These are phyloP conservation scores for Neoboletus magnificus DNA, from an alignment of 768 basidiomycete genomes.

Conservation along the genomic window DNA sequence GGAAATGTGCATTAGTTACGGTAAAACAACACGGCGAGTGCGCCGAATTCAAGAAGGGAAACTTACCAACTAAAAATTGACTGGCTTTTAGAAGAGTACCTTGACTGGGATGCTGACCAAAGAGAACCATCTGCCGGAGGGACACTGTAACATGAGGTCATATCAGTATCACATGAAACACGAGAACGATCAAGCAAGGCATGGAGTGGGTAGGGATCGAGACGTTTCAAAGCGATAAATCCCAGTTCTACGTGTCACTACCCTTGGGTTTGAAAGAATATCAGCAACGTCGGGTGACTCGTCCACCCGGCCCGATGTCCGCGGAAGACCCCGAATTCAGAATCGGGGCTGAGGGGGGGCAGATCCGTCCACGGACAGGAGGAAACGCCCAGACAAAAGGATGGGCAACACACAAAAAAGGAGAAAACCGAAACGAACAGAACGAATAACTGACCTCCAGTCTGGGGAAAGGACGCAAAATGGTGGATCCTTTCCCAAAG, in stretches of 20 bases:
- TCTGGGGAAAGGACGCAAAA: constrained; percentile 90
- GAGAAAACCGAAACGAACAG: not conserved
- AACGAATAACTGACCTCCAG: constrained; percentile 60
- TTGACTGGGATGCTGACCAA: constrained; percentile 18
- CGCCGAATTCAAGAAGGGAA: not conserved
- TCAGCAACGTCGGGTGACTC: not conserved
- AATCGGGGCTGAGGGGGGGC: not conserved
- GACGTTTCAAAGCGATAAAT: not conserved
- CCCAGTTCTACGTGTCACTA: not conserved
- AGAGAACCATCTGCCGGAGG: constrained; percentile 17
- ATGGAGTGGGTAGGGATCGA: not conserved
- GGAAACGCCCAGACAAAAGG: too few relatives aligned
- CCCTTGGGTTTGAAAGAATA: not conserved
- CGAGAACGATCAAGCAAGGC: not conserved
- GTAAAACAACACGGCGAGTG: not conserved
- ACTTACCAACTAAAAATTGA: constrained; percentile 16
- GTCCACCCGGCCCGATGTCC: not conserved
- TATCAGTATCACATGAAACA: constrained; percentile 6
- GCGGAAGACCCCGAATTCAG: not conserved
- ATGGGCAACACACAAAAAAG: too few relatives aligned
- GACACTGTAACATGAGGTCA: constrained; percentile 4
- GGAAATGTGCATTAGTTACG: not conserved
- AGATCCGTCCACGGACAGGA: not conserved
- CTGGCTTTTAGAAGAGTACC: constrained; percentile 16
- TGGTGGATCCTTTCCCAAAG: constrained; percentile 91